Evolutionary conservation across 225 moss, liverwort and hornwort species (phyloP).

Genomic region (Physcomitrium patens): DNA sequence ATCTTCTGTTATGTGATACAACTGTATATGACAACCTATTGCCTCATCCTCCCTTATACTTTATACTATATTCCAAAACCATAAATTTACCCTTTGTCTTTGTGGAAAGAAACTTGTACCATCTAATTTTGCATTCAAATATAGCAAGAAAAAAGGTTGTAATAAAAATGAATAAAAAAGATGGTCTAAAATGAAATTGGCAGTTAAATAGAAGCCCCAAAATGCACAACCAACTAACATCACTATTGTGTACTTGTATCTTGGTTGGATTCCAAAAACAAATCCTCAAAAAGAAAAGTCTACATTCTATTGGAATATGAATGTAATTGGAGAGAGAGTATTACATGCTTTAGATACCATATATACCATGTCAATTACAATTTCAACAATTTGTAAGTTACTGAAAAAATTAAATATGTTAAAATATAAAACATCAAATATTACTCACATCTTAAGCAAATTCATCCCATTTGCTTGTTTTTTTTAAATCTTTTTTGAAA

Average conservation of each 20-base stretch:
- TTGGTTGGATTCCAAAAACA: conserved; percentile 91
- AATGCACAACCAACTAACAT: too few species aligned
- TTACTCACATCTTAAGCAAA: too few species aligned
- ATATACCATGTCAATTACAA: not conserved
- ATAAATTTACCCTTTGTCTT: not conserved
- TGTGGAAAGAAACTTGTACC: too few species aligned
- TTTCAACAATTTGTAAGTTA: not conserved
- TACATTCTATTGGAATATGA: conserved; percentile 87
- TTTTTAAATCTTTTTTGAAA: too few species aligned
- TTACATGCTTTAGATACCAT: conserved; percentile 90
- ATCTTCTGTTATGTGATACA: conserved; percentile 20
- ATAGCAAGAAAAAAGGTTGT: too few species aligned
- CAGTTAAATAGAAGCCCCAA: not conserved
- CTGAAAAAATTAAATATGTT: not conserved
- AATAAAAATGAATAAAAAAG: too few species aligned
- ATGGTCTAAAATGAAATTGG: not conserved
- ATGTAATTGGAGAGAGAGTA: conserved; percentile 95
- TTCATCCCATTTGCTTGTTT: too few species aligned
- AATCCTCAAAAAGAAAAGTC: conserved; percentile 87
- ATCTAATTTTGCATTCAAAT: rapidly evolving
- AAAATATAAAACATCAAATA: not conserved
- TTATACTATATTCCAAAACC: conserved; percentile 89
- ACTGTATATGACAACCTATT: not conserved
- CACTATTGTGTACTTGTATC: conserved; percentile 19
- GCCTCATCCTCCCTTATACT: not conserved